These are phyloP conservation scores for Leucocoprinus leucothites DNA, from an alignment of 768 basidiomycete genomes.

Conservation along the genomic window DNA sequence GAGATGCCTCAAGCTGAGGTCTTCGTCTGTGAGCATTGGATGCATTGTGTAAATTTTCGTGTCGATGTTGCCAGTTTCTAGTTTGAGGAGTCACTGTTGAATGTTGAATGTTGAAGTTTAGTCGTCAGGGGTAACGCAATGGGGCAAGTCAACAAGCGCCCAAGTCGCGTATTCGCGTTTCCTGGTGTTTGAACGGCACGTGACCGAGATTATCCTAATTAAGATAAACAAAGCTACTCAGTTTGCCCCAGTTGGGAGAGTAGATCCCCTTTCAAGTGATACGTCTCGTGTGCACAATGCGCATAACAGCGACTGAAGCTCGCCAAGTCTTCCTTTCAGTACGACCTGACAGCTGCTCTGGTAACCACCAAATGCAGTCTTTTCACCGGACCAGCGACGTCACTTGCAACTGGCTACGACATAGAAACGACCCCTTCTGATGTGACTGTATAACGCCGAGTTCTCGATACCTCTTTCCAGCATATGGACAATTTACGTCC, in stretches of 20 bases:
- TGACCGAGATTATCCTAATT: neutral
- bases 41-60: neutral
- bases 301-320: neutral
- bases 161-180: neutral
- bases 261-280: neutral
- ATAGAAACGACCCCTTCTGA: neutral
- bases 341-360: neutral
- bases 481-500: neutral
- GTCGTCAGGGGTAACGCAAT: neutral
- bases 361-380: neutral
- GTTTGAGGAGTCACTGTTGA: neutral
- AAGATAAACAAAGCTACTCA: too few relatives aligned
- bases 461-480: neutral
- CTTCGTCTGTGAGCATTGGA: conserved; percentile 26
- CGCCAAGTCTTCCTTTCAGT: neutral
- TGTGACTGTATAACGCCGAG: neutral
- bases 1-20: conserved; percentile 49
- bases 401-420: neutral
- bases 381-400: neutral
- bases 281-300: neutral
- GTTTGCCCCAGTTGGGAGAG: neutral
- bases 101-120: neutral
- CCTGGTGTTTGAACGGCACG: neutral
- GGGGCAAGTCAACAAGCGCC: neutral
- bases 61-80: neutral